These are phyloP conservation scores for Monosporascus sp. DNA, from an alignment of 2,329 filamentous ascomycete genomes.

Conservation along the genomic window DNA sequence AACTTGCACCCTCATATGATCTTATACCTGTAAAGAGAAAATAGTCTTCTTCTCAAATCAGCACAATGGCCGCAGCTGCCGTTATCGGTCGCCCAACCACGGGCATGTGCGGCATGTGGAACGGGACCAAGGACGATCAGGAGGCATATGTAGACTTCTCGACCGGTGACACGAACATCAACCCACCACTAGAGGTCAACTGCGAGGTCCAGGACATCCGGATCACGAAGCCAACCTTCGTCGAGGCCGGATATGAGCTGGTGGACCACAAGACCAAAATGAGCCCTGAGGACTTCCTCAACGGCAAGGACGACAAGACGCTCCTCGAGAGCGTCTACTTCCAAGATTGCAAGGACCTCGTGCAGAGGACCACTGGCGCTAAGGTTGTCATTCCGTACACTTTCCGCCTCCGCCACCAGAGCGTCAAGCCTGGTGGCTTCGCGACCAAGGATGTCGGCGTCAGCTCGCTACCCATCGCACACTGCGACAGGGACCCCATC, in stretches of 20 bases:
- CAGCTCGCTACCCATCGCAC: slow-evolving; percentile 20
- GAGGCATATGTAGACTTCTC: slow-evolving; percentile 22
- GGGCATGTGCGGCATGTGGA: slow-evolving; percentile 19
- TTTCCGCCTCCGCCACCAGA: slow-evolving; percentile 24
- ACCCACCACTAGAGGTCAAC: slow-evolving; percentile 19
- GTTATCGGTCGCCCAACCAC: background rate
- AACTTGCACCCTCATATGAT: background rate
- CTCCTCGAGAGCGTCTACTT: slow-evolving; percentile 22
- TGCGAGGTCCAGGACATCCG: slow-evolving; percentile 22
- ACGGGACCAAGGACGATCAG: slow-evolving; percentile 19
- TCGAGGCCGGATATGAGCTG: slow-evolving; percentile 20
- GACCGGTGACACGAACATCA: slow-evolving; percentile 19
- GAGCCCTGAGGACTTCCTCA: slow-evolving; percentile 20
- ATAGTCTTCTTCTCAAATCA: background rate
- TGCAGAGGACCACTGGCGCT: slow-evolving; percentile 21
- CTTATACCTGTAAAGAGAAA: background rate
- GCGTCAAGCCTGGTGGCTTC: slow-evolving; percentile 18
- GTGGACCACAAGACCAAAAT: slow-evolving; percentile 20
- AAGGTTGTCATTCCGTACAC: slow-evolving; percentile 21
- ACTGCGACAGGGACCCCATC: slow-evolving; percentile 21
- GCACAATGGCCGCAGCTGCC: background rate
- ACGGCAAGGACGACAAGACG: slow-evolving; percentile 19
- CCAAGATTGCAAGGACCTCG: slow-evolving; percentile 21
- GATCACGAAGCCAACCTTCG: slow-evolving; percentile 16
- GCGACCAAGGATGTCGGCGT: slow-evolving; percentile 19